phyloP scores from a whole-genome alignment of 352 stramenopile species.

The Pythium phragmitis region DNA sequence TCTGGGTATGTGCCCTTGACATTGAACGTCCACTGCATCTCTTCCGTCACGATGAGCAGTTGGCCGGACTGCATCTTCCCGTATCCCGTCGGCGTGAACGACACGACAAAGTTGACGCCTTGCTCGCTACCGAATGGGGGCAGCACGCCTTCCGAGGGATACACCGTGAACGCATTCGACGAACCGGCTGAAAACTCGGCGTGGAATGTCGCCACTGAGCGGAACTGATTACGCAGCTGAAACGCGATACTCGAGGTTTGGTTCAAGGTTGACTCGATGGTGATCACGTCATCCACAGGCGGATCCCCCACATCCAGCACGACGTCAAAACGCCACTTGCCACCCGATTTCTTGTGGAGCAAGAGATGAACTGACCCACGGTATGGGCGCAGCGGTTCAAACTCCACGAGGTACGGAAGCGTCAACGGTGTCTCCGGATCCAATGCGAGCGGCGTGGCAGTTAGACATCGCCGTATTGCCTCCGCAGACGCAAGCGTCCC shows the following conservation, averaged over 20 bases:
- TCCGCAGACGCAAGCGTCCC: slow-evolving; percentile 39
- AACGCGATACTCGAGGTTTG: slow-evolving; percentile 86
- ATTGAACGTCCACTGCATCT: slow-evolving; percentile 94
- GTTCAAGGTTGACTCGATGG: slow-evolving; percentile 86
- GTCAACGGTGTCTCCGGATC: slow-evolving; percentile 7
- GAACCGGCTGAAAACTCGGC: slow-evolving; percentile 88
- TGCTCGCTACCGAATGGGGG: slow-evolving; percentile 70
- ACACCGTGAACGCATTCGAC: slow-evolving; percentile 88
- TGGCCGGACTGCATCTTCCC: slow-evolving; percentile 89
- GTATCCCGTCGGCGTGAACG: slow-evolving; percentile 91
- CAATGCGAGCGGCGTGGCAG: slow-evolving; percentile 31
- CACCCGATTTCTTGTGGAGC: slow-evolving; percentile 76
- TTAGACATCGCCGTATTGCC: slow-evolving; percentile 58
- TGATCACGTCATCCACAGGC: slow-evolving; percentile 82
- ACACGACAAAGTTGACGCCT: slow-evolving; percentile 79
- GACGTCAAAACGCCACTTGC: slow-evolving; percentile 87
- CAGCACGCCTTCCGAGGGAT: slow-evolving; percentile 74
- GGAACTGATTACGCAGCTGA: slow-evolving; percentile 87
- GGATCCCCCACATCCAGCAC: slow-evolving; percentile 79
- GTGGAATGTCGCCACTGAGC: slow-evolving; percentile 62
- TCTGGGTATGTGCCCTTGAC: slow-evolving; percentile 88
- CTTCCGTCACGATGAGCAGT: slow-evolving; percentile 85
- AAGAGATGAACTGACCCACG: slow-evolving; percentile 70
- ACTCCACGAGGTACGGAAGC: slow-evolving; percentile 62
- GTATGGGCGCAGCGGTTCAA: slow-evolving; percentile 88